Evolutionary conservation across 805 yeast genomes (phyloP), one percentile per base, ranked within the genome.

Genomic region (Candida germanica): DNA sequence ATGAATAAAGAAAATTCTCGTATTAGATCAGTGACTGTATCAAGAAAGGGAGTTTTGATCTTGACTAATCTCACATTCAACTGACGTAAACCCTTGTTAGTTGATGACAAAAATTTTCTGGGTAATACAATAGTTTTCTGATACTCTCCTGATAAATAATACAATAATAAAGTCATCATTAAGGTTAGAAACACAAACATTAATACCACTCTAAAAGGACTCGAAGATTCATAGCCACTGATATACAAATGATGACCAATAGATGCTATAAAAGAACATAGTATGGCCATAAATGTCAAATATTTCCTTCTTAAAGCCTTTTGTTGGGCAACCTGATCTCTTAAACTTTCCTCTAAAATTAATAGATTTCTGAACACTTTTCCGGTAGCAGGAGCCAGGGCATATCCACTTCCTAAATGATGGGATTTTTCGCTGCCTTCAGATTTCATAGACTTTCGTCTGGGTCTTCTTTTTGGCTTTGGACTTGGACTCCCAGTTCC

Each of bases 61-160:
- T 80, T 81, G 7, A 87, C 89, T 26, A 88, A 58, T 44, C 88
- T 72, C 25, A 87, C 69, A 54, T 93, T 89, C 47, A 89, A 68
- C 49, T 87, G 91, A 33, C 96, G 64, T 17, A 91, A 64, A 0
- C 97, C 97, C 54, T 87, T 87, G 58, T 93, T 93, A 6, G 97
- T 79, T n/a, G 83, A 76, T 1, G 79, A 66, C 37, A 93, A 64
- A 53, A 88, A 91, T 52, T 77, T 73, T 42, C 95, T 73, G 2
- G 96, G 95, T 27, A 80, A 66, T 11, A 85, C 82, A 36, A 91
- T 85, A 0, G 96, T 87, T 42, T 93, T 76, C 39, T 76, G 77
- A 58, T 91, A 93, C 61, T 88, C 93, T 1, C 98, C 98, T 16
- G 95, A 82, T 23, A 91, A 59, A 51, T 84, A 88, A 59, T 87